Evolutionary conservation across 495 filamentous ascomycete genomes (phyloP).

Genomic region (Xylaria flabelliformis): DNA sequence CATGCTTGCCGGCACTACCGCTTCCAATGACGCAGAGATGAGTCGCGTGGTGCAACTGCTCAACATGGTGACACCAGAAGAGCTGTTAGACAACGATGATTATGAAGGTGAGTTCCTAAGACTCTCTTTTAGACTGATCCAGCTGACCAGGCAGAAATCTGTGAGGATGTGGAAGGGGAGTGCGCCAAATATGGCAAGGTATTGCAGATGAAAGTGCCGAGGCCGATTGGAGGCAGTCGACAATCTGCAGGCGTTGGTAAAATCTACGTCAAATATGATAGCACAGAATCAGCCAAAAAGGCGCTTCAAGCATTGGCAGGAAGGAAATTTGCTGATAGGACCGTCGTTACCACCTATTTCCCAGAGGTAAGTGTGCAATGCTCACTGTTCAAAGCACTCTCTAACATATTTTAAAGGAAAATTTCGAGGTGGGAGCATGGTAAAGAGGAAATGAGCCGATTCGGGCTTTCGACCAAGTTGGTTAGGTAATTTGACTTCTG

Average conservation of each 20-base stretch:
- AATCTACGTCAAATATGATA: conserved; percentile 94
- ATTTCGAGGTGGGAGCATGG: conserved; percentile 80
- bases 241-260: conserved; percentile 92
- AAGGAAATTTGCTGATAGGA: conserved; percentile 92
- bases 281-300: conserved; percentile 75
- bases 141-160: conserved; percentile 71
- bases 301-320: conserved; percentile 88
- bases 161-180: conserved; percentile 89
- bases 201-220: conserved; percentile 85
- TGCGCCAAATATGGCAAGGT: conserved; percentile 89
- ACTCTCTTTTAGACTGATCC: conserved; percentile 31
- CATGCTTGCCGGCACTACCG: conserved; percentile 92
- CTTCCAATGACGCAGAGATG: conserved; percentile 71
- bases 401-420: conserved; percentile 61
- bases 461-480: background rate
- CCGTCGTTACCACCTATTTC: conserved; percentile 95
- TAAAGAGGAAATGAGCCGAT: conserved; percentile 43
- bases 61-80: conserved; percentile 98
- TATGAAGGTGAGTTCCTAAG: conserved; percentile 75
- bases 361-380: conserved; percentile 69
- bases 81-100: conserved; percentile 90
- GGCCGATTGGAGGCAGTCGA: conserved; percentile 79
- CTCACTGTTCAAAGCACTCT: background rate
- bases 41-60: conserved; percentile 86
- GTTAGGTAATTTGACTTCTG: conserved; percentile 4